A percentile compares a stretch with the other conserved stretches of the same genome.
Conservation (phyloP, 2,329 filamentous ascomycete species). For the Ceratocystis lukuohia region DNA sequence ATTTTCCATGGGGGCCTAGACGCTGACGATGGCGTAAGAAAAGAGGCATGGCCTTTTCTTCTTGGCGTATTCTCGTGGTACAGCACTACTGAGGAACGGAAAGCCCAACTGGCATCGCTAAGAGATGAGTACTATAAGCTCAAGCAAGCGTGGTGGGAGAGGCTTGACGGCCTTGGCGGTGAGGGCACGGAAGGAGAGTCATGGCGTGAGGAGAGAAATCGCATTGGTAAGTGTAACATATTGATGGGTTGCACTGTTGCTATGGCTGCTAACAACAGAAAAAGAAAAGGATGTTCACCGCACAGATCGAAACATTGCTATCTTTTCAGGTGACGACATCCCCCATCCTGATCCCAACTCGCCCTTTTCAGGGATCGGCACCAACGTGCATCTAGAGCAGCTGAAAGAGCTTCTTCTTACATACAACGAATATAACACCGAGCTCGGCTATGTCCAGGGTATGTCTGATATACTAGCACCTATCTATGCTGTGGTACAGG, state of each 20-base stretch:
- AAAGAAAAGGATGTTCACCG: slow-evolving; percentile 96
- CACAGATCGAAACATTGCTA: slow-evolving; percentile 85
- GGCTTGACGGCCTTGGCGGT: slow-evolving; percentile 68
- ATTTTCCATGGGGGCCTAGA: slow-evolving; percentile 90
- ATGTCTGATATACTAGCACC: slow-evolving; percentile 96
- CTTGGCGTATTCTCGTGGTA: slow-evolving; percentile 90
- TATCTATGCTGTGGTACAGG: slow-evolving; percentile 93
- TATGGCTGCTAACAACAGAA: slow-evolving; percentile 20
- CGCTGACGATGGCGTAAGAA: slow-evolving; percentile 77
- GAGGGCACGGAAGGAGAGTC: slow-evolving; percentile 76
- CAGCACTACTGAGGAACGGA: slow-evolving; percentile 72
- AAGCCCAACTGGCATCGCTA: slow-evolving; percentile 67
- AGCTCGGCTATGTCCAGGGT: slow-evolving; percentile 92
- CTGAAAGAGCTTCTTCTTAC: slow-evolving; percentile 98
- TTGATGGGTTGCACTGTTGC: background rate
- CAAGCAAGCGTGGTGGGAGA: slow-evolving; percentile 94
- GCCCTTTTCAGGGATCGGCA: slow-evolving; percentile 82
- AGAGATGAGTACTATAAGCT: slow-evolving; percentile 88
- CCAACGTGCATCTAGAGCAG: slow-evolving; percentile 94
- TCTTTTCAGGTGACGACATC: slow-evolving; percentile 91
- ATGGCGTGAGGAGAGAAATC: slow-evolving; percentile 87
- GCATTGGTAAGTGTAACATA: slow-evolving; percentile 60
- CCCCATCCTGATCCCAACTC: slow-evolving; percentile 93
- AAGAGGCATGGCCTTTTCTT: slow-evolving; percentile 92
- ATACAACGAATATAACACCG: slow-evolving; percentile 95